Evolutionary conservation across 2,329 filamentous ascomycete genomes (phyloP).

Genomic region (Colletotrichum navitas): DNA sequence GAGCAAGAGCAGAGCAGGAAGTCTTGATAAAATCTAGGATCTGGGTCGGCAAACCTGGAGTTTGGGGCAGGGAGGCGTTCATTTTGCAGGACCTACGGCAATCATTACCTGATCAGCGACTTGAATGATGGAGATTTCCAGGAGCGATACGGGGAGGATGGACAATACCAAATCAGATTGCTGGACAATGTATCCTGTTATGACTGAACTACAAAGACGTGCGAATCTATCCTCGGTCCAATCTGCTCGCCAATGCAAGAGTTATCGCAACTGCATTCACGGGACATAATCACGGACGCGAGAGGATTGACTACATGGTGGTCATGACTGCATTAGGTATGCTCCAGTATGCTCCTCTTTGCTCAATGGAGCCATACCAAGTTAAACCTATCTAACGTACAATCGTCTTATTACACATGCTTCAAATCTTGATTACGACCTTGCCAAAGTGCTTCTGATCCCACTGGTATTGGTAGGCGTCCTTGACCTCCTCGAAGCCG

Average conservation of each 20-base stretch:
- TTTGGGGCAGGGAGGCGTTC: background rate
- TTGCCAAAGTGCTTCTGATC: slow-evolving; percentile 39
- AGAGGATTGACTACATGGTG: background rate
- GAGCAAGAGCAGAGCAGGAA: slow-evolving; percentile 9
- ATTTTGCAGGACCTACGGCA: background rate
- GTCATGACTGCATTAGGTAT: slow-evolving; percentile 28
- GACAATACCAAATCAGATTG: background rate
- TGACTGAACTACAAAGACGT: background rate
- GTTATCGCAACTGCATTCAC: no score
- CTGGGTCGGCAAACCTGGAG: background rate
- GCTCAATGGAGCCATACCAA: background rate
- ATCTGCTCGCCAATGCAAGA: background rate
- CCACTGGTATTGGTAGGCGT: slow-evolving; percentile 39
- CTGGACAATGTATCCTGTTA: background rate
- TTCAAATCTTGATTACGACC: slow-evolving; percentile 36
- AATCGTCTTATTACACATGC: background rate
- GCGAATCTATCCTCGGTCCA: no score
- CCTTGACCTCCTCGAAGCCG: slow-evolving; percentile 39
- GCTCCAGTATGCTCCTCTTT: background rate
- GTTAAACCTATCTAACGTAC: background rate
- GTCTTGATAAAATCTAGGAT: background rate
- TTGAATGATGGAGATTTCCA: background rate
- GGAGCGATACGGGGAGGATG: background rate
- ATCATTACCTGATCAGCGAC: background rate
- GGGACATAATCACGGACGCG: background rate